phyloP scores from a whole-genome alignment of 2,329 filamentous ascomycete species.

The Pseudopyricularia javanii region DNA sequence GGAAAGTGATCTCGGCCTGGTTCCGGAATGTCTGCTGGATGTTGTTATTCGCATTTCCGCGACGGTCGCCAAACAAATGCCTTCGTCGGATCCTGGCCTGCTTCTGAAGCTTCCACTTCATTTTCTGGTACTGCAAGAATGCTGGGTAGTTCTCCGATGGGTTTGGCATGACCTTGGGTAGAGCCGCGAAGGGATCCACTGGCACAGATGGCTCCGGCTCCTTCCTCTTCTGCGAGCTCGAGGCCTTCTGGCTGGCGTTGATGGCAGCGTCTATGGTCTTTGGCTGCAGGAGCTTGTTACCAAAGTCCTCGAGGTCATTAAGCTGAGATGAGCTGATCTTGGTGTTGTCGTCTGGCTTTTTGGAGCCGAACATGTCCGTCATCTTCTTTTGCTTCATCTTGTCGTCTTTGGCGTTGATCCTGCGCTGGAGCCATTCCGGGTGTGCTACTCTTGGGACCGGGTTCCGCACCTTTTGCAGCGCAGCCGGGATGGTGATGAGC shows the following conservation, averaged over 20 bases:
- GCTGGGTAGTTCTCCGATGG: slow-evolving; percentile 77
- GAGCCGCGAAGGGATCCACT: slow-evolving; percentile 64
- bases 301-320: slow-evolving; percentile 74
- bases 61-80: slow-evolving; percentile 84
- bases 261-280: slow-evolving; percentile 44
- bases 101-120: slow-evolving; percentile 98
- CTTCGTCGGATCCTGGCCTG: slow-evolving; percentile 74
- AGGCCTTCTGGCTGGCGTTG: slow-evolving; percentile 41
- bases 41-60: slow-evolving; percentile 48
- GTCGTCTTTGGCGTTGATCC: slow-evolving; percentile 92
- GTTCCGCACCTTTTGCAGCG: slow-evolving; percentile 87
- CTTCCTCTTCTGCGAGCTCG: slow-evolving; percentile 55
- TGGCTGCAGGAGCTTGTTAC: slow-evolving; percentile 49
- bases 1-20: slow-evolving; percentile 81
- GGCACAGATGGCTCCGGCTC: slow-evolving; percentile 46
- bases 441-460: slow-evolving; percentile 88
- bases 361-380: slow-evolving; percentile 72
- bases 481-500: slow-evolving; percentile 94
- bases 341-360: slow-evolving; percentile 61
- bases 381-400: slow-evolving; percentile 98
- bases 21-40: slow-evolving; percentile 70
- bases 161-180: slow-evolving; percentile 74
- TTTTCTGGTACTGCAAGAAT: slow-evolving; percentile 89
- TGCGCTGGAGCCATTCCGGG: slow-evolving; percentile 89
- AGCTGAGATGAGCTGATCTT: slow-evolving; percentile 43